Conservation (phyloP, 176 grass and related monocot genomes). For the Zea mays region DNA sequence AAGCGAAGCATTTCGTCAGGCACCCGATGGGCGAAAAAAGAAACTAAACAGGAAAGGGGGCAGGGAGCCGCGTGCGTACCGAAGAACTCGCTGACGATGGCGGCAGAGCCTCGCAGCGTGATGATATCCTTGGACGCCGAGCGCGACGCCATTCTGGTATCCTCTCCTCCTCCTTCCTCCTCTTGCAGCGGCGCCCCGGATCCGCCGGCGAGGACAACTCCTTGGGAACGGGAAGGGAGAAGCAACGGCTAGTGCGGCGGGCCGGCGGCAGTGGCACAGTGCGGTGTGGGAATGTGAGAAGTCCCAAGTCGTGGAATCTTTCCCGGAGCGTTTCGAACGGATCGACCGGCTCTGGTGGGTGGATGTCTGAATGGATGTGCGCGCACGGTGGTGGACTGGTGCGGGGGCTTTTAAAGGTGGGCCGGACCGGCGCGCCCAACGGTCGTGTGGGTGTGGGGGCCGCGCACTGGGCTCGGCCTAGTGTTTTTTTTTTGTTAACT, state of each 20-base stretch:
- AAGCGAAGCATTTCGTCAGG: conserved; percentile 38
- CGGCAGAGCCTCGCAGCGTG: no score
- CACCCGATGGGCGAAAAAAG: not conserved
- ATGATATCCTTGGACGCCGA: no score
- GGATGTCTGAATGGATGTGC: not conserved
- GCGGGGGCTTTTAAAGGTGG: conserved; percentile 36
- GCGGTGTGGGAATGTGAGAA: not conserved
- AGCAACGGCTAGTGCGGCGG: no score
- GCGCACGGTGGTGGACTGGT: not conserved
- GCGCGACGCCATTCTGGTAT: no score
- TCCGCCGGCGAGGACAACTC: no score
- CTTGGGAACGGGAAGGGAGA: no score
- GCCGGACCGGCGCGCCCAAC: conserved; percentile 45
- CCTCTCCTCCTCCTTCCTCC: no score
- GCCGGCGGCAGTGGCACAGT: no score
- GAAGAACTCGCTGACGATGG: no score
- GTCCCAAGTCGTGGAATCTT: not conserved
- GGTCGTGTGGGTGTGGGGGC: conserved; percentile 47
- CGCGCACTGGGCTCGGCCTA: conserved; percentile 1
- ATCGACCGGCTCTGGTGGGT: not conserved
- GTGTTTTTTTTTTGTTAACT: not conserved
- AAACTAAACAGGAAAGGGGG: not conserved
- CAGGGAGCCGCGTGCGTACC: not conserved
- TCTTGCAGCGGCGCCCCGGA: no score
- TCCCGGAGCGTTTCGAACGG: conserved; percentile 37